Percentiles rank a stretch among this genome's conserved stretches.
phyloP scores from a whole-genome alignment of 441 rosid genomes.

The Raphanus hybrid region DNA sequence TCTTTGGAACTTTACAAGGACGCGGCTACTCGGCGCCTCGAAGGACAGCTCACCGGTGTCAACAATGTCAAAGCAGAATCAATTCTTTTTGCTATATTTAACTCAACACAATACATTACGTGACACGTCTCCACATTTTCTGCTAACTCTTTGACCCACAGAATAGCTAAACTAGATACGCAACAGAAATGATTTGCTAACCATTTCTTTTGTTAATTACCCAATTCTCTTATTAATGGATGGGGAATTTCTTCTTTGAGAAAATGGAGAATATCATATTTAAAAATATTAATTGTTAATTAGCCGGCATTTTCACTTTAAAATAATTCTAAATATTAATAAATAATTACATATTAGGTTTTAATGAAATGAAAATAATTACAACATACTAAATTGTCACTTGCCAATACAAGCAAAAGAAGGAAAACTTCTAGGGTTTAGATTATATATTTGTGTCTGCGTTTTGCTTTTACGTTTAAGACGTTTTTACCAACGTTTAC shows the following conservation, averaged over 20 bases:
- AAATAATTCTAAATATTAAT: background rate
- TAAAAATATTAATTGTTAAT: background rate
- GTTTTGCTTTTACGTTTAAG: background rate
- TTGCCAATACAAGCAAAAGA: background rate
- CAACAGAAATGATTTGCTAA: background rate
- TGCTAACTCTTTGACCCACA: conserved; percentile 16
- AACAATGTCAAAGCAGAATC: conserved; percentile 40
- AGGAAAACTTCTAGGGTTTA: background rate
- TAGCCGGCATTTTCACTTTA: background rate
- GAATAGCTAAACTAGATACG: conserved; percentile 7
- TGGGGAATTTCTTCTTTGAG: background rate
- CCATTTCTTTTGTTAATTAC: background rate
- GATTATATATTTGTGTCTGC: background rate
- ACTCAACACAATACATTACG: background rate
- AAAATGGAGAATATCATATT: conserved; percentile 1
- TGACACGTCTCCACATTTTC: conserved; percentile 25
- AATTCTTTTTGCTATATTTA: conserved; percentile 7
- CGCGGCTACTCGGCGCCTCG: conserved; percentile 41
- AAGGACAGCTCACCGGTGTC: conserved; percentile 34
- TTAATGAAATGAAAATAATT: background rate
- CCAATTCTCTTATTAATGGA: background rate
- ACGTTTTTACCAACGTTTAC: background rate
- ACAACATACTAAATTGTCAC: background rate
- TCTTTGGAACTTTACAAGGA: conserved; percentile 25
- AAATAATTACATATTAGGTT: background rate